Base-by-base conservation (phyloP, 768 basidiomycete genomes). In the Sarcodon aspratus region DNA sequence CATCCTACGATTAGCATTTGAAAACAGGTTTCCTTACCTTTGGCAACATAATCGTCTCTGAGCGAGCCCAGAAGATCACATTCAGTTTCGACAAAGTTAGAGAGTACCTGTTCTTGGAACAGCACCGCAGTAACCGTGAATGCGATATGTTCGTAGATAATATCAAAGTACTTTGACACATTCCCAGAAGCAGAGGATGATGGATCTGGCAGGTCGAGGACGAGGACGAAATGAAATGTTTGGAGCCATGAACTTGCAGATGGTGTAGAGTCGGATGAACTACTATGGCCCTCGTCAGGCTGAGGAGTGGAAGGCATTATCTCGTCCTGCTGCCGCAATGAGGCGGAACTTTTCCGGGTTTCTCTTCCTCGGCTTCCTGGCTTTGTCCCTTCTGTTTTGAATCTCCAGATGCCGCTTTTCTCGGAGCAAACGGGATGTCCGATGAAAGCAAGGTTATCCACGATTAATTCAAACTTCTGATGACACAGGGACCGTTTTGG, bases 371-470 rank as follows among this genome's bases (percentile, higher is more conserved):
- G 74, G 70, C 82, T 65, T 34, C 80, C 82, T 37, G 66, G 51
- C 55, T 77, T 76, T 46, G 59, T 54, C 54, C 74, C 79, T 56
- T 85, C 83, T n/a, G 70, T 68, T 59, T 74, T 79, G 62, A 88
- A 88, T 36, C 70, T 69, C 91, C 93, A 93, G 11, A 60, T 69
- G 1, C 84, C 87, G 55, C 84, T 81, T 31, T 69, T 58, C 47
- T 87, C 84, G 9, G 77, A 78, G 59, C 85, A 87, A 2, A 97
- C 92, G 1, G 95, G 96, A 62, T 98, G 94, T 0, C 96, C 96
- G 40, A 97, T 74, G 62, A 97, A 98, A 6, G 81, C 88, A 21
- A 98, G 72, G 57, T 93, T 84, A 60, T 98, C 93, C 21, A 96
- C 84, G 36, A 89, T 66, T 32, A 99, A 76, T 61, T 95, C 92